Percentiles rank a stretch among this genome's conserved stretches.
Conservation (phyloP, 176 grass and related monocot genomes). For the Luzula sylvatica region DNA sequence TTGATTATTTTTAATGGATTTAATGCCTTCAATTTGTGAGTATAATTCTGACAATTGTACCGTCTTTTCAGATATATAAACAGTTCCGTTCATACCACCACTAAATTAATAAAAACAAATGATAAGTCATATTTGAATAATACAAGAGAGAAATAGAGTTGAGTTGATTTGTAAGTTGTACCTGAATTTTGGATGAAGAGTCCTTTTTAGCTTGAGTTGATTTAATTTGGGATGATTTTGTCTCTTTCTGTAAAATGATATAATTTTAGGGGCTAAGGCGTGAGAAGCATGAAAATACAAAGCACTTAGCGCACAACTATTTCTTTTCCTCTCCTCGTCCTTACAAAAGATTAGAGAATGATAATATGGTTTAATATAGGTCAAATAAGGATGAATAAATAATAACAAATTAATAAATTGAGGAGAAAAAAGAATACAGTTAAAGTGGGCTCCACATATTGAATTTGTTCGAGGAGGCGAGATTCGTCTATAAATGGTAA, state of each 20-base stretch:
- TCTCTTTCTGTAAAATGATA: conserved; percentile 23
- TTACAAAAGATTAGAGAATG: conserved; percentile 2
- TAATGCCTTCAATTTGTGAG: conserved; percentile 33
- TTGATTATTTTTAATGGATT: conserved; percentile 27
- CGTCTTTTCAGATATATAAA: conserved; percentile 37
- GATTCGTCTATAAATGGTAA: conserved; percentile 38
- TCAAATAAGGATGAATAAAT: background rate
- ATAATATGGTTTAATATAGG: background rate
- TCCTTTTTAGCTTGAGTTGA: conserved; percentile 28
- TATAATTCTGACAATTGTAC: conserved; percentile 19
- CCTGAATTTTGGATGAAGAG: conserved; percentile 32
- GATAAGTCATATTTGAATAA: conserved; percentile 5
- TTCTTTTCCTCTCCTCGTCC: conserved; percentile 33
- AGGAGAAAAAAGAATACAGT: conserved; percentile 29
- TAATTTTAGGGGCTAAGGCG: conserved; percentile 22
- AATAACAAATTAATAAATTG: too few relatives aligned
- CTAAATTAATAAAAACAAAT: conserved; percentile 21
- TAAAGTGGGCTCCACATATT: conserved; percentile 31
- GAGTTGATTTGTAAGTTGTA: conserved; percentile 10
- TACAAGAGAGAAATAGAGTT: conserved; percentile 4
- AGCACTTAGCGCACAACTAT: conserved; percentile 10
- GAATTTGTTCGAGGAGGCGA: conserved; percentile 26
- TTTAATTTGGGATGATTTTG: conserved; percentile 29
- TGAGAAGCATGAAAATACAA: conserved; percentile 36
- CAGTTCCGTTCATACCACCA: conserved; percentile 32